phyloP scores from a whole-genome alignment of 306 rosid genomes.

The Prunus kanzakura region DNA sequence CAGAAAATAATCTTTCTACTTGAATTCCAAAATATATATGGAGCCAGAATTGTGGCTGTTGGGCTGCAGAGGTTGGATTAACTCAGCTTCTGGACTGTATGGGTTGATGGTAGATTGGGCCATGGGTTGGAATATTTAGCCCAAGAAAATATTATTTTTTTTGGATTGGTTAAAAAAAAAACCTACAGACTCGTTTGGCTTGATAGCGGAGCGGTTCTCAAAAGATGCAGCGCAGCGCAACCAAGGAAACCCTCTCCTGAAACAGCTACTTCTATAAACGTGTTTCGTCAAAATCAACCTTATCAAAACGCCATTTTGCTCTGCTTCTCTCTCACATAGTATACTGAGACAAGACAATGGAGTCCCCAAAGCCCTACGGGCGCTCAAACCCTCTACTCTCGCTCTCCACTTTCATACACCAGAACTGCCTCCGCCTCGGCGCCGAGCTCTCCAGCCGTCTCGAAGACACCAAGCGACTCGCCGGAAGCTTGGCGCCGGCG shows the following conservation, averaged over 20 bases:
- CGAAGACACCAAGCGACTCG: constrained; percentile 55
- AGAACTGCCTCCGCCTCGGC: constrained; percentile 57
- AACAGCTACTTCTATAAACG: not conserved
- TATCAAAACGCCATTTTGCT: not conserved
- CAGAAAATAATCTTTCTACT: too few relatives aligned
- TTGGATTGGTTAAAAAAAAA: not conserved
- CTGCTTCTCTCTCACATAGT: not conserved
- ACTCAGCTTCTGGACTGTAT: not conserved
- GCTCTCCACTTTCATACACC: constrained; percentile 64
- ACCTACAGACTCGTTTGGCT: not conserved
- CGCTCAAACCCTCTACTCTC: constrained; percentile 62
- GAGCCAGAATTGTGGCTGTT: too few relatives aligned
- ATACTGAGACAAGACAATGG: constrained; percentile 25
- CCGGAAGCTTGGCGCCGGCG: constrained; percentile 23
- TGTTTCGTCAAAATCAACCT: not conserved
- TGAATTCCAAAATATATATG: too few relatives aligned
- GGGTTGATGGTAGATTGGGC: not conserved
- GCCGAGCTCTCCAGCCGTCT: constrained; percentile 57
- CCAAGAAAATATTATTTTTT: not conserved
- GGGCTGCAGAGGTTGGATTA: too few relatives aligned
- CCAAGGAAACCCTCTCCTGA: too few relatives aligned
- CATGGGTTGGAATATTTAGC: not conserved
- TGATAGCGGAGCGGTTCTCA: too few relatives aligned
- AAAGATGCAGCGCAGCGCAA: too few relatives aligned
- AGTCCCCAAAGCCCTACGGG: constrained; percentile 49